Evolutionary conservation across 495 filamentous ascomycete genomes (phyloP), one percentile per base, ranked within the genome.

Genomic region (Lasiosphaeria miniovina): DNA sequence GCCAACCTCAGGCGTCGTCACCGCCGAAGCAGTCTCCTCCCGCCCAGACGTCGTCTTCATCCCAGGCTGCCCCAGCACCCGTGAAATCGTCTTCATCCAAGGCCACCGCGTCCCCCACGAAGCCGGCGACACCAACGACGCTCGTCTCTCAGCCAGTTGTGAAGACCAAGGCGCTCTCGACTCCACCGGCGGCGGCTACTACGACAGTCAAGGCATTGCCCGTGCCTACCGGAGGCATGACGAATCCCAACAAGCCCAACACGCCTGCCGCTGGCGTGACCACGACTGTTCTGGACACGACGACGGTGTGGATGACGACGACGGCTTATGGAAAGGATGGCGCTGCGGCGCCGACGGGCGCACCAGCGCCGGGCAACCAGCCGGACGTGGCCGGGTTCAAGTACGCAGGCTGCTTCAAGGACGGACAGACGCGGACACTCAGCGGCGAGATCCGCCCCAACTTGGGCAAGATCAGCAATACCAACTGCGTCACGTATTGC

Each of bases 401-500:
- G 60, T 68, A 68, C 36, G 70, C 61, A 31, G 72, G 72, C 54
- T 74, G 72, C 69, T 74, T 59, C 68, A 49, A 61, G 53, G 72
- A 74, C 56, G 57, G 58, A 7, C 53, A 53, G 9, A 61, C 62
- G 11, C 58, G 66, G 17, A 60, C 68, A 31, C 64, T 90, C 53
- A 68, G 68, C 17, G 77, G 75, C 45, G 65, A 77, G 51, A 59
- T 80, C 72, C 48, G 77, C 70, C 65, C 70, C 7, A 69, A 72
- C 46, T 58, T 78, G 46, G 68, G 77, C 56, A 66, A 65, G 52
- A 81, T 86, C 67, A 87, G 79, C 49, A 81, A 86, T 58, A 78
- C 79, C 62, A 76, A 69, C 45, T 89, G 86, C 68, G 75, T 87
- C 55, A 70, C 77, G 38, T 81, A 84, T 70, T 87, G 84, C 73